phyloP scores from a whole-genome alignment of 2,329 filamentous ascomycete species.

The Cyphellophora europaea region DNA sequence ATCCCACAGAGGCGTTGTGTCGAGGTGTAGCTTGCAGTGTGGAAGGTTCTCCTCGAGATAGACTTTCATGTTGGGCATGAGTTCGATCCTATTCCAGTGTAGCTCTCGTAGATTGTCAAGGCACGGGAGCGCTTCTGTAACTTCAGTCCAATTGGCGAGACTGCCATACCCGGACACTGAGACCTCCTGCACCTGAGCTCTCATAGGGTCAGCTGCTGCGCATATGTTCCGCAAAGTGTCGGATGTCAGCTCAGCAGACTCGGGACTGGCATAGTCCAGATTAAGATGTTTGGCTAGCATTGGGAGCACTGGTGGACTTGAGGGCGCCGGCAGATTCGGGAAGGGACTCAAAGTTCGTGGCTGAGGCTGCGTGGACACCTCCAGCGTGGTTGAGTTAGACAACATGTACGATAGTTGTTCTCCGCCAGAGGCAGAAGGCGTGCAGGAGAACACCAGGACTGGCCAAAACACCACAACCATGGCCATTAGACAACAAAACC shows the following conservation, averaged over 20 bases:
- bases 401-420: too few relatives aligned
- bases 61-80: neutral
- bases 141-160: neutral
- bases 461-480: too few relatives aligned
- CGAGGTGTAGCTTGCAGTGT: neutral
- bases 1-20: too few relatives aligned
- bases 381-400: too few relatives aligned
- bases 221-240: neutral
- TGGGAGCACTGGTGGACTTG: neutral
- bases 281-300: conserved; percentile 1
- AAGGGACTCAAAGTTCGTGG: too few relatives aligned
- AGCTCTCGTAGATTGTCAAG: neutral
- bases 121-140: neutral
- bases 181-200: neutral
- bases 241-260: neutral
- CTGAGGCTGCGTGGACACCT: too few relatives aligned
- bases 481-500: too few relatives aligned
- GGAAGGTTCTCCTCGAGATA: neutral
- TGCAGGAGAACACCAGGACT: too few relatives aligned
- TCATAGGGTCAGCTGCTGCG: neutral
- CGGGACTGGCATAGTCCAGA: neutral
- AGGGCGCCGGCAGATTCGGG: too few relatives aligned
- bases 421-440: too few relatives aligned
- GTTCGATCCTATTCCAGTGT: neutral
- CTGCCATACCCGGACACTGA: neutral